Evolutionary conservation across 768 basidiomycete genomes (phyloP).

Genomic region (Pulveroboletus sp.): DNA sequence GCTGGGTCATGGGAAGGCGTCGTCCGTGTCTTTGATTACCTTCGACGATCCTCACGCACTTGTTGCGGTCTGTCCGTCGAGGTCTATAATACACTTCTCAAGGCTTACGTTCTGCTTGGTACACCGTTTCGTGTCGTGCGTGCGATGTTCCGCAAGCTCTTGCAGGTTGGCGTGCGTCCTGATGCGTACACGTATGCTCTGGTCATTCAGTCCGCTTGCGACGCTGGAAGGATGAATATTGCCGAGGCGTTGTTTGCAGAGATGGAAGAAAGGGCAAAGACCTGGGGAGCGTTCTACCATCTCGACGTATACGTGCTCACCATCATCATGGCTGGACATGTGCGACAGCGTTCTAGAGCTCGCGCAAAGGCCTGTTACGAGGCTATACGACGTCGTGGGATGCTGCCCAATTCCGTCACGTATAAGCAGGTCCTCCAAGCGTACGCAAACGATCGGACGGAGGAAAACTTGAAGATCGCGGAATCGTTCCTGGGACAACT

Average conservation of each 20-base stretch:
- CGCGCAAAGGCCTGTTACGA: conserved; percentile 64
- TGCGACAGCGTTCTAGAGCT: conserved; percentile 47
- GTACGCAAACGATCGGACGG: conserved; percentile 47
- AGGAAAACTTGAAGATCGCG: conserved; percentile 53
- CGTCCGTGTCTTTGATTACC: conserved; percentile 62
- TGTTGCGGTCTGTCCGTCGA: conserved; percentile 47
- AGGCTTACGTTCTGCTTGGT: conserved; percentile 78
- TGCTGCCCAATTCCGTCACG: conserved; percentile 65
- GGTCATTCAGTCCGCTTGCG: conserved; percentile 78
- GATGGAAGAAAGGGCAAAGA: conserved; percentile 48
- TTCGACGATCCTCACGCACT: conserved; percentile 36
- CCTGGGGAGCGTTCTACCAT: conserved; percentile 35
- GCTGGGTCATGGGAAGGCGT: conserved; percentile 76
- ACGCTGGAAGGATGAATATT: conserved; percentile 56
- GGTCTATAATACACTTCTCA: conserved; percentile 74
- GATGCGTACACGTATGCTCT: conserved; percentile 64
- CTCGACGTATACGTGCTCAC: conserved; percentile 62
- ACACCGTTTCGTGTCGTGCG: conserved; percentile 67
- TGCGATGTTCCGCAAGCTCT: conserved; percentile 54
- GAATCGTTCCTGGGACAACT: conserved; percentile 60
- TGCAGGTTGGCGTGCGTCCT: conserved; percentile 47
- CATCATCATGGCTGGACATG: conserved; percentile 68
- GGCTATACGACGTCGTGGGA: conserved; percentile 61
- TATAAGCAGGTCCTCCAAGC: conserved; percentile 63
- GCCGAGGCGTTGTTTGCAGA: conserved; percentile 65